Percentiles rank a stretch among this genome's conserved stretches.
phyloP scores from a whole-genome alignment of 805 yeast genomes.

The Zygosaccharomyces bisporus region DNA sequence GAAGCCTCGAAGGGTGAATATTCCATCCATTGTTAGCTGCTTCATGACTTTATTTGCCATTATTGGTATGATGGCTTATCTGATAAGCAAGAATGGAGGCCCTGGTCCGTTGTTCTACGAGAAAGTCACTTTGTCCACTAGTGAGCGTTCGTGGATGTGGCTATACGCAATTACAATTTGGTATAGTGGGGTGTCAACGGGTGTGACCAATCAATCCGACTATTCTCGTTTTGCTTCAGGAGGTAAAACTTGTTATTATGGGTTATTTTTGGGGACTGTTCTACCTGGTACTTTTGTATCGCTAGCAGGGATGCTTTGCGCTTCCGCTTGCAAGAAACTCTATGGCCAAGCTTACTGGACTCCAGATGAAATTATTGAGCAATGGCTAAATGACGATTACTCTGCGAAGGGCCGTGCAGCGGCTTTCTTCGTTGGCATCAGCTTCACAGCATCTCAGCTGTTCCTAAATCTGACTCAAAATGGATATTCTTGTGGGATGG shows the following conservation, averaged over 20 bases:
- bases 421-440: constrained; percentile 38
- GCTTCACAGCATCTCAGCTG: constrained; percentile 37
- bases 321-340: constrained; percentile 35
- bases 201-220: constrained; percentile 42
- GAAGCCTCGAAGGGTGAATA: constrained; percentile 35
- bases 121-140: constrained; percentile 23
- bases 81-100: constrained; percentile 32
- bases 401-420: constrained; percentile 39
- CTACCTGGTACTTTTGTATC: constrained; percentile 40
- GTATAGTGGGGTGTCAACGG: constrained; percentile 42
- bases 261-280: constrained; percentile 36
- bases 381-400: constrained; percentile 40
- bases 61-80: constrained; percentile 35
- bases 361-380: constrained; percentile 38
- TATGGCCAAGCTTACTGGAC: constrained; percentile 40
- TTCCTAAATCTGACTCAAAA: constrained; percentile 38
- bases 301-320: constrained; percentile 39
- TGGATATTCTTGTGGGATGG: constrained; percentile 42
- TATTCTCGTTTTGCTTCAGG: constrained; percentile 39
- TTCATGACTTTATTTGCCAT: constrained; percentile 32
- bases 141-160: constrained; percentile 41
- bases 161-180: constrained; percentile 40
- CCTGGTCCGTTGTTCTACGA: constrained; percentile 35
- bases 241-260: constrained; percentile 30
- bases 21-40: constrained; percentile 28